Percentiles rank a stretch among this genome's conserved stretches.
phyloP scores from a whole-genome alignment of 2,329 filamentous ascomycete genomes.

The Botrytis tulipae region DNA sequence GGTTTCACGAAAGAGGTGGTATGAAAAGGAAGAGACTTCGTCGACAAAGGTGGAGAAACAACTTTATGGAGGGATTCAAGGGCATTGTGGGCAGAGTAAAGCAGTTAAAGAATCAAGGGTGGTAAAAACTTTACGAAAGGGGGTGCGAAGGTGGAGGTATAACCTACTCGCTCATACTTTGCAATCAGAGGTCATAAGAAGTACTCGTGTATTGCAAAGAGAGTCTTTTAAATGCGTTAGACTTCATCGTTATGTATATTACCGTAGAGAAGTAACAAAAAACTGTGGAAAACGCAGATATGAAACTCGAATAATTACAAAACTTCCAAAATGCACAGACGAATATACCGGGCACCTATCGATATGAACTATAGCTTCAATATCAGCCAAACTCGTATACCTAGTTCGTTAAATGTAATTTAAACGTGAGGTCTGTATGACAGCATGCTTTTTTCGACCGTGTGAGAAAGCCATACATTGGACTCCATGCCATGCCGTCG shows the following conservation, averaged over 20 bases:
- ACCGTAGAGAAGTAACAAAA: conserved; percentile 8
- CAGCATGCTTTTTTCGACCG: neutral
- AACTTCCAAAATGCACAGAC: neutral
- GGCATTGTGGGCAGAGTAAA: conserved; percentile 62
- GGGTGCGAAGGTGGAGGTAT: conserved; percentile 19
- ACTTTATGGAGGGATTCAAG: conserved; percentile 69
- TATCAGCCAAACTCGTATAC: neutral
- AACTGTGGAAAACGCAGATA: neutral
- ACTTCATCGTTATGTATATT: conserved; percentile 11
- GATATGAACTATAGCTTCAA: neutral
- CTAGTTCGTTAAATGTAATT: no score
- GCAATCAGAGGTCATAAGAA: neutral
- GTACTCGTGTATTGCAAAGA: neutral
- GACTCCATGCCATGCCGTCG: neutral
- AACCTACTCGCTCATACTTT: conserved; percentile 18
- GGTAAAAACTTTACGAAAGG: conserved; percentile 51
- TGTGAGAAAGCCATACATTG: neutral
- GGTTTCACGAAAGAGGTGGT: conserved; percentile 72
- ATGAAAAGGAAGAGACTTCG: conserved; percentile 73
- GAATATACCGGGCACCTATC: neutral
- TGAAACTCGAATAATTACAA: neutral
- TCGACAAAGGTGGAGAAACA: conserved; percentile 65
- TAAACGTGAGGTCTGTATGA: neutral
- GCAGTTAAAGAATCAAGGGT: conserved; percentile 73
- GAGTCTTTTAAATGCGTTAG: neutral